Evolutionary conservation across 352 stramenopile species (phyloP), one percentile per base, ranked within the genome.

Genomic region (Plasmopara halstedii): DNA sequence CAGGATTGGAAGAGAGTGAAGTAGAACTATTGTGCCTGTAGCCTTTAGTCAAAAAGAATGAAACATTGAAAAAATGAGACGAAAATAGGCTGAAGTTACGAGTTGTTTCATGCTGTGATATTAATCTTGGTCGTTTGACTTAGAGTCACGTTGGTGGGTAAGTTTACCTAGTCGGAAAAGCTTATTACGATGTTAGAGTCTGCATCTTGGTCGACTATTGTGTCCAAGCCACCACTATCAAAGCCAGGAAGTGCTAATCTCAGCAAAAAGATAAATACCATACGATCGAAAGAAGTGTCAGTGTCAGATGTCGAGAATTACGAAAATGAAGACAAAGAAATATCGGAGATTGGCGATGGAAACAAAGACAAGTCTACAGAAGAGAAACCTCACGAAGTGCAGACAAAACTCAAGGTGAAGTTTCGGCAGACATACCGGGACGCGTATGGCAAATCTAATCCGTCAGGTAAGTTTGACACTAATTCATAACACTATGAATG

Each of bases 231-330:
- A 20, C 53, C 51, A 15, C 59, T 46, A 6, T 37, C 54, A 42
- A 56, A 72, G 4, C 74, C 71, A 1, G 77, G 65, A 56, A 86
- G 74, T 50, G 71, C 70, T 17, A 83, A 67, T 31, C 67, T 63
- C 31, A 39, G 52, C 14, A 59, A 38, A 18, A 48, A 48, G n/a
- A 17, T 50, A 18, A 9, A 37, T 18, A 44, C 39, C 29, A 51
- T 33, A 7, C 46, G 47, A 20, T 51, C 50, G 11, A 56, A 66
- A 25, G 37, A 54, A 1, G n/a, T 41, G 18, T 44, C 50, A 11
- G 65, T 56, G n/a, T n/a, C n/a, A n/a, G n/a, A n/a, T n/a, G 9
- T 42, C 21, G 47, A 19, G 15, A 62, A 64, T 33, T 46, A 50
- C 22, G 47, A 47, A 15, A 46, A 69, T 15, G 35, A 73, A 6